These are phyloP conservation scores for Cinnamomum chago DNA, from an alignment of 164 flowering plant genomes.

Conservation along the genomic window DNA sequence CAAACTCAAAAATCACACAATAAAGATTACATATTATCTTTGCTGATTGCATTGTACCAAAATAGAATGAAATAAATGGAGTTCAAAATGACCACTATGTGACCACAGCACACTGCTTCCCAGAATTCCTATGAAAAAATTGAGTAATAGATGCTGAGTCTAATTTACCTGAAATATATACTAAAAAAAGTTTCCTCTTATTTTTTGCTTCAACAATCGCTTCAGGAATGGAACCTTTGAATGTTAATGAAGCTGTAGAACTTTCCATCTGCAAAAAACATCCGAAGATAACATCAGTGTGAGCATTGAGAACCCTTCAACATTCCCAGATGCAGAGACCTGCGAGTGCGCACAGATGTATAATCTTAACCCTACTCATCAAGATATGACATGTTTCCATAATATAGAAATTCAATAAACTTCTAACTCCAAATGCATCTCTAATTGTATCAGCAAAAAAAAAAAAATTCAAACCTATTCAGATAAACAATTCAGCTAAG, in stretches of 20 bases:
- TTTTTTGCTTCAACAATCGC: slow-evolving; percentile 65
- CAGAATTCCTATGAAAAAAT: not conserved
- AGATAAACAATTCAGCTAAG: no score
- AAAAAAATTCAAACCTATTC: no score
- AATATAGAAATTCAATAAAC: no score
- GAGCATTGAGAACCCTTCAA: not conserved
- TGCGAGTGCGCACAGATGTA: no score
- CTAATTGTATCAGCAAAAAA: no score
- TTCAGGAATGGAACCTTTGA: slow-evolving; percentile 58
- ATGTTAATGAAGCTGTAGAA: slow-evolving; percentile 43
- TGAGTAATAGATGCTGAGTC: not conserved
- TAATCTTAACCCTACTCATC: no score
- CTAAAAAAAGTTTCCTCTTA: slow-evolving; percentile 67
- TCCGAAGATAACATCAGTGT: not conserved
- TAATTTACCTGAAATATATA: slow-evolving; percentile 59
- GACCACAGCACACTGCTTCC: not conserved
- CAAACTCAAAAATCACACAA: not conserved
- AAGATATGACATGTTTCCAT: no score
- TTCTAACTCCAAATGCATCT: no score
- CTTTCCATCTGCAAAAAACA: slow-evolving; percentile 50
- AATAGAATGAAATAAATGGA: not conserved
- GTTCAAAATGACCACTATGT: not conserved
- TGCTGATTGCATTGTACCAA: not conserved
- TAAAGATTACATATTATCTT: not conserved
- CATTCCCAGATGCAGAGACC: not conserved